These are phyloP conservation scores for Penicillium subrubescens DNA, from an alignment of 495 filamentous ascomycete genomes.

Conservation along the genomic window DNA sequence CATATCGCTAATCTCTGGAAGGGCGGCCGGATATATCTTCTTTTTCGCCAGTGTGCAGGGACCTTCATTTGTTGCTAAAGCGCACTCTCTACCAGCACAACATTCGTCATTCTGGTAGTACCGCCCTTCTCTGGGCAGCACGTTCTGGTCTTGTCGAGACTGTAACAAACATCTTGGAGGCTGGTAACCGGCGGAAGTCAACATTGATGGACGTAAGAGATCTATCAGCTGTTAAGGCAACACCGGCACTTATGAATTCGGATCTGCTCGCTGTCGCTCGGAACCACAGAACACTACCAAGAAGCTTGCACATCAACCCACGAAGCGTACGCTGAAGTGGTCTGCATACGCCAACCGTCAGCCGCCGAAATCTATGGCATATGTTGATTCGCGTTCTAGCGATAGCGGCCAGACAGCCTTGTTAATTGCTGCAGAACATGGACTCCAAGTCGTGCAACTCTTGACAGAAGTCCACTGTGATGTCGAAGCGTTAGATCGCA, in stretches of 20 bases:
- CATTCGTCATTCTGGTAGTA: not conserved
- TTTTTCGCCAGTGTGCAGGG: not conserved
- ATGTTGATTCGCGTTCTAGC: not conserved
- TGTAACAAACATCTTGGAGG: not conserved
- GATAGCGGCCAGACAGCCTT: not conserved
- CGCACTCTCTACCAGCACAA: not conserved
- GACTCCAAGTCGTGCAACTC: too few relatives aligned
- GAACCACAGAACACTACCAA: too few relatives aligned
- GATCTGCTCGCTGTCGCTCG: too few relatives aligned
- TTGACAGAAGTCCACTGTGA: too few relatives aligned
- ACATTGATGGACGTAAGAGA: too few relatives aligned
- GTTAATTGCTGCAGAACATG: not conserved
- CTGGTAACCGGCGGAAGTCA: not conserved
- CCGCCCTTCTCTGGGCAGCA: not conserved
- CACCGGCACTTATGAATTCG: too few relatives aligned
- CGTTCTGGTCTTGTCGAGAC: not conserved
- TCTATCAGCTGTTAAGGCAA: too few relatives aligned
- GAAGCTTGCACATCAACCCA: too few relatives aligned
- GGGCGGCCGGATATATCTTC: not conserved
- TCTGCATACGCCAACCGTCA: not conserved
- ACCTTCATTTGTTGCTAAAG: not conserved
- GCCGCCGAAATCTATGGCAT: not conserved
- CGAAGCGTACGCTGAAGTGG: too few relatives aligned
- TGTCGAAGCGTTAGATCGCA: not conserved
- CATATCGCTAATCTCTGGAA: not conserved